Evolutionary conservation across 2,329 filamentous ascomycete species (phyloP).

Genomic region (Orbilia ellipsospora): DNA sequence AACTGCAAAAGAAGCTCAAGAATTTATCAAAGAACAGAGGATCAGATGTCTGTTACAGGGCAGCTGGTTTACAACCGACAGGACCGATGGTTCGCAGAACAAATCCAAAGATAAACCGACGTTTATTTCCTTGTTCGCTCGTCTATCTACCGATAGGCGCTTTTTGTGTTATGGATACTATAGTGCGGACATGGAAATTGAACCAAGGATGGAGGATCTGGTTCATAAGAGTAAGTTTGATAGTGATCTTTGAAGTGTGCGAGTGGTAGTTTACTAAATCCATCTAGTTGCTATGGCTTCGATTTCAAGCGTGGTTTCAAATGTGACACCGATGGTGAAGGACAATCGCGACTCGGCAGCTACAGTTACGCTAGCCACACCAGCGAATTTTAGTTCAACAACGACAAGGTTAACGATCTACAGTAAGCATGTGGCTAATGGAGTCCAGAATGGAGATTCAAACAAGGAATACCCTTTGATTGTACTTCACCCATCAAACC

Average conservation of each 20-base stretch:
- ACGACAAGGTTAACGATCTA: conserved; percentile 93
- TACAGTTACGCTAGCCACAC: conserved; percentile 59
- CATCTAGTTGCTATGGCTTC: conserved; percentile 39
- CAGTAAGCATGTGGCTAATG: conserved; percentile 69
- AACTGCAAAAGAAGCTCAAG: conserved; percentile 86
- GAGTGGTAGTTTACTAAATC: too few species aligned
- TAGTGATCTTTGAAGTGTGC: too few species aligned
- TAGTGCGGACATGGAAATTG: conserved; percentile 70
- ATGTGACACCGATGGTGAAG: conserved; percentile 34
- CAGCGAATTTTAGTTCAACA: conserved; percentile 61
- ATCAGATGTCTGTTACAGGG: conserved; percentile 89
- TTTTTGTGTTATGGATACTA: conserved; percentile 93
- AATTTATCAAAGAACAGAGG: conserved; percentile 97
- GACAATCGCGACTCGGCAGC: conserved; percentile 61
- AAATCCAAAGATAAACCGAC: conserved; percentile 61
- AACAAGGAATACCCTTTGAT: conserved; percentile 78
- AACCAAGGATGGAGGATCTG: conserved; percentile 78
- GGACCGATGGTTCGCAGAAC: conserved; percentile 60
- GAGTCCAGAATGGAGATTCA: conserved; percentile 58
- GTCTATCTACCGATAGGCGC: conserved; percentile 88
- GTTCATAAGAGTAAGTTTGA: conserved; percentile 73
- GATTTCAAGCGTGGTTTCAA: conserved; percentile 47
- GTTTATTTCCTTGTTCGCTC: conserved; percentile 81
- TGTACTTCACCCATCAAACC: conserved; percentile 81
- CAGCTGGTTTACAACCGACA: conserved; percentile 77